Base-by-base conservation (phyloP, 768 basidiomycete genomes). In the Leccinum uliginosum region DNA sequence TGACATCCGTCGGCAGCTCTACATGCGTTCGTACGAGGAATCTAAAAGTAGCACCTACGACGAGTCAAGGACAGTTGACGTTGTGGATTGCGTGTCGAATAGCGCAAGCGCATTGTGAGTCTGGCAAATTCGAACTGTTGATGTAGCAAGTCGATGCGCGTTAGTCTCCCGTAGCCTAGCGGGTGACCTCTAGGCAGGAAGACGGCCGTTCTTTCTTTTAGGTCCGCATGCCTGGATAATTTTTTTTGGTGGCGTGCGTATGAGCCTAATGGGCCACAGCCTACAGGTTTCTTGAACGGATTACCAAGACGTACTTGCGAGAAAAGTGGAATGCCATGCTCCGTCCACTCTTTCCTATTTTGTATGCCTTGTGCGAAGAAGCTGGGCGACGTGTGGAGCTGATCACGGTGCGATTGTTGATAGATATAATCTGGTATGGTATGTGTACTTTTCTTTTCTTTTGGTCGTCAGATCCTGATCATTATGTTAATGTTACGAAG, bases 61-160 rank as follows among this genome's bases (percentile, higher is more conserved):
- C 74, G 19, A 81, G 79, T n/a, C 91, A 90, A 61, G 83, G 85
- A 3, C 83, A 95, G 10, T 73, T 93, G 59, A 93, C 92, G 0
- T 75, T 96, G n/a, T 91, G 85, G 80, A 88, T 99, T 51, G 96
- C 94, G 4, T 89, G 83, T 69, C 83, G 87, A 30, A 98, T 99
- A 54, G 96, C 93, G 0, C 83, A 89, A 58, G 89, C 89, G 4
- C 95, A 98, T 67, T 82, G 83, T 58, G 79, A 85, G 14, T 83
- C 87, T 3, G 84, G 83, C 0, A 91, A 94, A 66, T 88, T 86
- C 64, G 92, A 94, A 53, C 82, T 93, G 80, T n/a, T n/a, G n/a
- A n/a, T n/a, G n/a, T n/a, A n/a, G 93, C 93, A 10, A 82, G 94
- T 66, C 83, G 88, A 91, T 93, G 56, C 46, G 50, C 19, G 53